Conservation (phyloP, 768 basidiomycete species). For the Chlorophyllum brunneum region DNA sequence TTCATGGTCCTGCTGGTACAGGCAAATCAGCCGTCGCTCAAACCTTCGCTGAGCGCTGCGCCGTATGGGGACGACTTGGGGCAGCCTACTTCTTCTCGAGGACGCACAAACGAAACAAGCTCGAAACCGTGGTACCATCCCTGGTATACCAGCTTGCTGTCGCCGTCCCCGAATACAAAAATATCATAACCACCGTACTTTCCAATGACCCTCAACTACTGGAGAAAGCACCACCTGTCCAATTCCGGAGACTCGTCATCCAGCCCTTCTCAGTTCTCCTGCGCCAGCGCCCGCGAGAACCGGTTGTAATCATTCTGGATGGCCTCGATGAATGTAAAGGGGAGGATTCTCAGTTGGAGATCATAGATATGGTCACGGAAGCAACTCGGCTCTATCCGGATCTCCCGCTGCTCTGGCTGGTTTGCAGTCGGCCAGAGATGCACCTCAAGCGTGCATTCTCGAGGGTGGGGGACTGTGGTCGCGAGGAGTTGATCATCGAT, state of each 20-base stretch:
- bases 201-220: background rate
- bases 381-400: background rate
- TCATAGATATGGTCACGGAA: background rate
- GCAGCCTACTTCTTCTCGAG: constrained; percentile 10
- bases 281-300: background rate
- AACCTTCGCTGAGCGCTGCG: constrained; percentile 6
- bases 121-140: background rate
- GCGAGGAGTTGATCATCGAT: background rate
- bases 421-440: background rate
- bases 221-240: background rate
- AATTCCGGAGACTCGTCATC: background rate
- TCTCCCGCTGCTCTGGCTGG: background rate
- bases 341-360: background rate
- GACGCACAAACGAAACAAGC: background rate
- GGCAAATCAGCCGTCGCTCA: constrained; percentile 11
- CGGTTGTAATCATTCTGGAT: background rate
- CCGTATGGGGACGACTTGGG: background rate
- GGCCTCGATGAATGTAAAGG: background rate
- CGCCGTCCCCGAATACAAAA: background rate
- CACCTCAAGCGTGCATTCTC: background rate
- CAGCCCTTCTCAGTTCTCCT: background rate
- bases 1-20: constrained; percentile 6
- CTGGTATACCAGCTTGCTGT: background rate
- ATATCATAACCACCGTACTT: background rate
- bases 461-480: background rate